phyloP scores from a whole-genome alignment of 176 grass and related monocot genomes.

The Poa annua region DNA sequence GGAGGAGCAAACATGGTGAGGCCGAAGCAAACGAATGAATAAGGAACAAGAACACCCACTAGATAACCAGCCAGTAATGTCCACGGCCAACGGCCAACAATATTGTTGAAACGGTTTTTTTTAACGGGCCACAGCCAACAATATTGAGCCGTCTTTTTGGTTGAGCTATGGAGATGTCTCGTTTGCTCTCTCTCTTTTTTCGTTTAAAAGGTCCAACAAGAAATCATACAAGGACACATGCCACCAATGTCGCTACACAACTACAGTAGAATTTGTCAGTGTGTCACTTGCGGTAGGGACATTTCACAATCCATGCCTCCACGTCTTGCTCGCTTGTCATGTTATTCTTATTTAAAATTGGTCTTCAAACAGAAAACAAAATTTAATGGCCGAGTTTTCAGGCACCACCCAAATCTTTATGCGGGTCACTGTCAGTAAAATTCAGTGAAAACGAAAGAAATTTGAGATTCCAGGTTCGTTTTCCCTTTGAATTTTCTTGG shows the following conservation, averaged over 20 bases:
- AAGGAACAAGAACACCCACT: no score
- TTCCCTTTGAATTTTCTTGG: not conserved
- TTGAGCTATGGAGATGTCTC: not conserved
- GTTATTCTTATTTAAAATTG: not conserved
- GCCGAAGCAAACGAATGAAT: no score
- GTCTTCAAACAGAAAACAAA: not conserved
- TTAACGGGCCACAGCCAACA: not conserved
- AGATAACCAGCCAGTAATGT: no score
- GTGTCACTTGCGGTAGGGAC: not conserved
- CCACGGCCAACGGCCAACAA: no score
- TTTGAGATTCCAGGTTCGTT: not conserved
- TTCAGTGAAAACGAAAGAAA: not conserved
- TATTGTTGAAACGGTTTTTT: no score
- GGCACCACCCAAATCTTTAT: slow-evolving; percentile 8
- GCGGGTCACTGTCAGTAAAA: not conserved
- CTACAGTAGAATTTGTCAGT: not conserved
- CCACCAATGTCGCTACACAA: not conserved
- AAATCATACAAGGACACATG: not conserved
- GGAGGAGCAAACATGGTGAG: no score
- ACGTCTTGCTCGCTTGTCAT: not conserved
- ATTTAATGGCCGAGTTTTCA: slow-evolving; percentile 19
- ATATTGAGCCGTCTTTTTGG: not conserved
- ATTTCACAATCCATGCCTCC: not conserved
- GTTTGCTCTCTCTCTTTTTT: no score
- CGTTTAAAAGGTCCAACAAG: not conserved